Evolutionary conservation across 2,329 filamentous ascomycete species (phyloP), one percentile per base, ranked within the genome.

Genomic region (Paecilomyces formosus): DNA sequence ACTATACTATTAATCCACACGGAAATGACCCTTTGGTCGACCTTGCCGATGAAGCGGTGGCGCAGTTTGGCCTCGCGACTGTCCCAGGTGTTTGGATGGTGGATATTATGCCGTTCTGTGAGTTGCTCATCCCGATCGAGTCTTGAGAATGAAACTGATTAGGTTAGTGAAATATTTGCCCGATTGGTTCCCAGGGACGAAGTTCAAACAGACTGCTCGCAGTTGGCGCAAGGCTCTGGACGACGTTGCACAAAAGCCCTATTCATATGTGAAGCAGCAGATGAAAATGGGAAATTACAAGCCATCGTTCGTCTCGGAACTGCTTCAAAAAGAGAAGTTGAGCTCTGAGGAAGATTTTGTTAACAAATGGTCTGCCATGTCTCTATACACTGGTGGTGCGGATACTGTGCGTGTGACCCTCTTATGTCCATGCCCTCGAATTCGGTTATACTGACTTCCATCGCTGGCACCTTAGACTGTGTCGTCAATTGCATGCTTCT

Each of bases 71-170:
- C 0, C 64, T 72, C n/a, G 74, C 77, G 1, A 68, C 65, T 1
- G 68, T 75, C 0, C 76, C 79, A 1, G 77, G 77, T 9, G 70
- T 63, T 4, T 82, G 74, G 74, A 58, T 72, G 3, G 79, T 82
- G 1, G 79, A 82, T 56, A 65, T 76, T 0, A 60, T 82, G 1
- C 79, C 79, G 2, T 35, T 60, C 2, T 58, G 67, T 67, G 55
- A 57, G 62, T 61, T 21, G 3, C 4, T 3, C 26, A 49, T 55
- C 21, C 56, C 30, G 11, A 13, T 30, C 7, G 21, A 26, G 3
- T 39, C 54, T 52, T 18, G 12, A n/a, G 49, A 52, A 15, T 12
- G 12, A 18, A 12, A 26, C 49, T 52, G 6, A 52, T 15, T 22
- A 18, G 22, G 13, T n/a, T 33, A 70, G 68, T 70, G 22, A 67